Evolutionary conservation across 371 early-diverging fungal species (phyloP).

Genomic region (Coemansia sp.): DNA sequence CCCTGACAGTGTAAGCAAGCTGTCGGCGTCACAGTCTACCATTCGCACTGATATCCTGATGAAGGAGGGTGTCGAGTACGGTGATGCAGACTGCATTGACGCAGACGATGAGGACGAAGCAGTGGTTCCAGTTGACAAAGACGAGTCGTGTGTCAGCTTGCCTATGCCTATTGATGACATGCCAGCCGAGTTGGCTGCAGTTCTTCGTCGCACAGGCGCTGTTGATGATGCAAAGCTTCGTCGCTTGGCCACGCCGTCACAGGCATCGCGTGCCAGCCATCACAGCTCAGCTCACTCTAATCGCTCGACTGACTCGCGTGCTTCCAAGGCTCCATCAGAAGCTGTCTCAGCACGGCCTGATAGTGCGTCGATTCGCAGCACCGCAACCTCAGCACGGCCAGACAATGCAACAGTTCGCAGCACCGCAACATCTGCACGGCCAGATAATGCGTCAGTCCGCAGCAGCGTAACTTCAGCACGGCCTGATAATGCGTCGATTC

Average conservation of each 20-base stretch:
- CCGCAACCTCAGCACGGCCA: not conserved
- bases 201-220: constrained; percentile 46
- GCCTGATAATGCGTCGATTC: not conserved
- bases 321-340: not conserved
- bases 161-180: constrained; percentile 45
- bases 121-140: constrained; percentile 29
- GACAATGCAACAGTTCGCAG: not conserved
- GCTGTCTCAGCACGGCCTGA: not conserved
- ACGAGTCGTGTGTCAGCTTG: constrained; percentile 36
- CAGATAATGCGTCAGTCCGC: not conserved
- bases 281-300: not conserved
- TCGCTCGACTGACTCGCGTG: not conserved
- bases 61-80: constrained; percentile 43
- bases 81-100: constrained; percentile 31
- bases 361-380: not conserved
- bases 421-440: not conserved
- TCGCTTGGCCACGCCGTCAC: constrained; percentile 25
- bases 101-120: constrained; percentile 28
- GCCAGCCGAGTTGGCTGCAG: constrained; percentile 46
- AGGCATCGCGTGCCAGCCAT: constrained; percentile 6
- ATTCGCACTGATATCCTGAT: constrained; percentile 42
- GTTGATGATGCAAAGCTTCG: constrained; percentile 28
- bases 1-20: constrained; percentile 26
- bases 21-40: constrained; percentile 45
- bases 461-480: not conserved